phyloP scores from a whole-genome alignment of 225 moss, liverwort and hornwort species.

The Neckera pumila region DNA sequence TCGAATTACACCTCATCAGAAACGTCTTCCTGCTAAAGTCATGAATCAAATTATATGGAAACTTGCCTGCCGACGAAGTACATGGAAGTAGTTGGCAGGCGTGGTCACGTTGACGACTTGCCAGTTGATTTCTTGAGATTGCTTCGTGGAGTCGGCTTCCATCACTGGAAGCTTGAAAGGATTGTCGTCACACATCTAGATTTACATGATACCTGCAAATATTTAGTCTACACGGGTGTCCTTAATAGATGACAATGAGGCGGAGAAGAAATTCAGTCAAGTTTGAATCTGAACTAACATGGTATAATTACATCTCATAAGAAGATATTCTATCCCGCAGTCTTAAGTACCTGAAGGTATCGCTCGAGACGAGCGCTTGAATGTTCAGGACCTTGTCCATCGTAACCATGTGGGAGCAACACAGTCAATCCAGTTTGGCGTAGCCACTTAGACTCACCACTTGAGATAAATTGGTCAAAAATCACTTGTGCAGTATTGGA shows the following conservation, averaged over 20 bases:
- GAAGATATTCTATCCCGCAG: background rate
- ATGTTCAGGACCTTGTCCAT: constrained; percentile 95
- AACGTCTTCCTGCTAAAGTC: background rate
- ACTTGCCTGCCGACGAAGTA: constrained; percentile 71
- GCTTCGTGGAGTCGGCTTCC: constrained; percentile 54
- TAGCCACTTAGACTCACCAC: constrained; percentile 92
- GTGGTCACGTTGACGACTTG: constrained; percentile 81
- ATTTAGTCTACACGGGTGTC: constrained; percentile 25
- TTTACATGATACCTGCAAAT: constrained; percentile 16
- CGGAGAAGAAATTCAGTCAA: background rate
- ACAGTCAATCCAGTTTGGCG: constrained; percentile 73
- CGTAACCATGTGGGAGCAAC: constrained; percentile 87
- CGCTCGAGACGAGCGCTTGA: constrained; percentile 85
- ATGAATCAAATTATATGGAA: background rate
- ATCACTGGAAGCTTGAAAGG: constrained; percentile 64
- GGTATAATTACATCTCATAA: background rate
- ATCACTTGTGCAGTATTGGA: constrained; percentile 81
- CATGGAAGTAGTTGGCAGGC: constrained; percentile 95
- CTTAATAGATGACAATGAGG: background rate
- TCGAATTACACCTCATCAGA: background rate
- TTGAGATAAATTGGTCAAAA: constrained; percentile 81
- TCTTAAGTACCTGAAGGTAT: constrained; percentile 58
- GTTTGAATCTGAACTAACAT: background rate
- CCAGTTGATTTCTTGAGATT: constrained; percentile 88
- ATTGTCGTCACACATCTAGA: constrained; percentile 82